Conservation (phyloP, 2,329 filamentous ascomycete genomes). For the Aotearoamyces nothofagi region DNA sequence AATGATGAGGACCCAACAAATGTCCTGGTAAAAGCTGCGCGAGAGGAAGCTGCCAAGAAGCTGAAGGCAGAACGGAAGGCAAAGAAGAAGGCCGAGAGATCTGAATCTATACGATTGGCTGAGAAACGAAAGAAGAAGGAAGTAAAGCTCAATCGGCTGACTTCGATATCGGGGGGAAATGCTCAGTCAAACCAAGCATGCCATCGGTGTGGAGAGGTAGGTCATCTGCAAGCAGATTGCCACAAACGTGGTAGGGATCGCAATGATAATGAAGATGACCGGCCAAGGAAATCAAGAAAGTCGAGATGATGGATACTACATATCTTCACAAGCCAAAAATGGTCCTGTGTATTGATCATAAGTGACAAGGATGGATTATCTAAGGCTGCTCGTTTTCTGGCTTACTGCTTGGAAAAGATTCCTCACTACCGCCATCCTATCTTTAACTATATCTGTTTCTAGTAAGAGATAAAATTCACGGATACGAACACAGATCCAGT, state of each 20-base stretch:
- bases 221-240: constrained; percentile 44
- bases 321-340: no score
- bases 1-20: constrained; percentile 26
- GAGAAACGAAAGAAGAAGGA: constrained; percentile 49
- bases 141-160: constrained; percentile 46
- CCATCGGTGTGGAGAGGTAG: constrained; percentile 43
- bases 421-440: no score
- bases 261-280: constrained; percentile 10
- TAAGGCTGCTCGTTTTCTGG: no score
- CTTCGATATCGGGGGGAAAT: constrained; percentile 40
- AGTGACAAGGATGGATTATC: no score
- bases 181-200: constrained; percentile 26
- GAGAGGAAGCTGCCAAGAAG: constrained; percentile 26
- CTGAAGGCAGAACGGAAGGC: constrained; percentile 27
- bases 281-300: constrained; percentile 4
- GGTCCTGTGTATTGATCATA: no score
- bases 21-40: constrained; percentile 27
- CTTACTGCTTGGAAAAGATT: no score
- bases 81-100: constrained; percentile 31
- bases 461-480: no score
- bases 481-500: no score
- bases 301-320: no score
- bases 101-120: constrained; percentile 33
- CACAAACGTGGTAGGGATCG: constrained; percentile 21
- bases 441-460: no score